A percentile compares a stretch with the other conserved stretches of the same genome.
Conservation (phyloP, 1,284 basidiomycete species). For the Sutorius eximius region DNA sequence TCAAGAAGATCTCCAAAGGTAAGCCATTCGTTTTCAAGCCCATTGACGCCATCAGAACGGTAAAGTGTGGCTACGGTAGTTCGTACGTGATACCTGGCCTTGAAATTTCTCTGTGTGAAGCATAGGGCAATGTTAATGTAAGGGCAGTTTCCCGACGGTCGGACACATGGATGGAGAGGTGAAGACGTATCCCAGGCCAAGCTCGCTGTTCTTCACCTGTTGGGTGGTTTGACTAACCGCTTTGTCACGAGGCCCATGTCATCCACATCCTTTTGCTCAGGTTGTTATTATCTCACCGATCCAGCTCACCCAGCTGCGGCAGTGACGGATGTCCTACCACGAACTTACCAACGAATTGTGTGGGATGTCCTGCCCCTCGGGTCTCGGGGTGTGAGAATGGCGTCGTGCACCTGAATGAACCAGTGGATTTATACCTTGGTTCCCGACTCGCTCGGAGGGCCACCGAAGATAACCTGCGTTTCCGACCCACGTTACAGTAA, state of each 20-base stretch:
- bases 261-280: background rate
- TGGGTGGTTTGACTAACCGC: background rate
- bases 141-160: background rate
- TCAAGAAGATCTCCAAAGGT: conserved; percentile 43
- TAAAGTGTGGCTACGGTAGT: too few species aligned
- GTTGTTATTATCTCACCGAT: too few species aligned
- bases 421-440: too few species aligned
- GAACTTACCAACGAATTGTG: background rate
- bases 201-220: background rate
- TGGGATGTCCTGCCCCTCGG: conserved; percentile 1
- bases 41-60: conserved; percentile 51
- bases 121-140: background rate
- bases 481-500: too few species aligned
- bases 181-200: background rate
- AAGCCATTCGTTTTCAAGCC: conserved; percentile 42
- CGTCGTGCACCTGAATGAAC: too few species aligned
- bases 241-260: background rate
- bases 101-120: background rate
- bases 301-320: background rate
- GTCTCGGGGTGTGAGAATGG: too few species aligned
- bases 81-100: too few species aligned
- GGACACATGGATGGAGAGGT: background rate
- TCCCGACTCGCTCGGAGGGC: too few species aligned
- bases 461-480: too few species aligned
- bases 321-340: background rate